Evolutionary conservation across 1,284 basidiomycete species (phyloP).

Genomic region (Laetiporus sulphureus): DNA sequence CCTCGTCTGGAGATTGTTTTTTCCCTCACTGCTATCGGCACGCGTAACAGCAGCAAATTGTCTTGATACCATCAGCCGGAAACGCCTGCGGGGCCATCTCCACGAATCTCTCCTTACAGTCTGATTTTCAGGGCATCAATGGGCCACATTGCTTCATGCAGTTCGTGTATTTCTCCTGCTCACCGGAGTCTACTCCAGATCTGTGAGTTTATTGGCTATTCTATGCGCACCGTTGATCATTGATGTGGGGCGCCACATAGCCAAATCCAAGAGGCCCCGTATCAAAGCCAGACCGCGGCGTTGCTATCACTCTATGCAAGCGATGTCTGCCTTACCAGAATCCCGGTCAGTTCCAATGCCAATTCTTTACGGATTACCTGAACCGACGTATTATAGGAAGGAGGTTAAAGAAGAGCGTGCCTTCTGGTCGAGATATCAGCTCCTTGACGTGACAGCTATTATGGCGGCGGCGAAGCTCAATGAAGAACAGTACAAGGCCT

Average conservation of each 20-base stretch:
- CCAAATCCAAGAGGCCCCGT: slow-evolving; percentile 17
- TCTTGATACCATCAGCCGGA: too few species aligned
- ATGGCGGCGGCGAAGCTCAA: slow-evolving; percentile 19
- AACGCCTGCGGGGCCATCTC: too few species aligned
- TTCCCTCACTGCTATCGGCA: too few species aligned
- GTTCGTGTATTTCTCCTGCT: slow-evolving; percentile 25
- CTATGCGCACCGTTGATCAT: slow-evolving; percentile 18
- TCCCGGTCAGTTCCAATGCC: slow-evolving; percentile 20
- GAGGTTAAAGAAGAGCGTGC: slow-evolving; percentile 25
- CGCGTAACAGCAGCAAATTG: too few species aligned
- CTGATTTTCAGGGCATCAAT: too few species aligned
- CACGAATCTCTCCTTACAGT: too few species aligned
- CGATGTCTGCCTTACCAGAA: slow-evolving; percentile 19
- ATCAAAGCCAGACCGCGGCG: slow-evolving; percentile 18
- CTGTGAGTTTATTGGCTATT: slow-evolving; percentile 28
- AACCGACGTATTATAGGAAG: slow-evolving; percentile 18
- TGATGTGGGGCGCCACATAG: slow-evolving; percentile 21
- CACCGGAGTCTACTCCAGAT: slow-evolving; percentile 30
- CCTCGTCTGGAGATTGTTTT: too few species aligned
- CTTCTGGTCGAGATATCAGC: slow-evolving; percentile 18
- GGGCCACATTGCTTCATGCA: too few species aligned
- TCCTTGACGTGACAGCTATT: slow-evolving; percentile 18
- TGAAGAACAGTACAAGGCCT: slow-evolving; percentile 25
- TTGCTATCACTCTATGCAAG: slow-evolving; percentile 18
- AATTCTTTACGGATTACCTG: slow-evolving; percentile 24